These are phyloP conservation scores for Bryum argenteum DNA, from an alignment of 225 moss, liverwort and hornwort genomes.

Conservation along the genomic window DNA sequence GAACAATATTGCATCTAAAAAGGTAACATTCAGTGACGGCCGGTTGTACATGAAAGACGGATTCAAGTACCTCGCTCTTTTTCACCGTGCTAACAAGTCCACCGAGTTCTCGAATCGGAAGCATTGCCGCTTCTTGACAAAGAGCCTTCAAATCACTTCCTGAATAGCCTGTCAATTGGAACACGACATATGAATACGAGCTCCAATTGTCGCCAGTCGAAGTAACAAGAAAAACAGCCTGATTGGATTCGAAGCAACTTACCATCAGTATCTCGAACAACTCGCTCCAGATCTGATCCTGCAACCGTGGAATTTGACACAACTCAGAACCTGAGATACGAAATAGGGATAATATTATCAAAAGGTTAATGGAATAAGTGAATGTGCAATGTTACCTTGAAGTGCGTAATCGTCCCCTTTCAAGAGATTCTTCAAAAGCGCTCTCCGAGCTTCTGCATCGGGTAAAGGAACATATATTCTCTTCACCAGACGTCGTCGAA, in stretches of 20 bases:
- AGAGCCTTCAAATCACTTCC: conserved; percentile 95
- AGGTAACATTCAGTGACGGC: too few species aligned
- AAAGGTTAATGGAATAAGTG: neutral
- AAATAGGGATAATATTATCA: neutral
- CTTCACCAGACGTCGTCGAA: conserved; percentile 87
- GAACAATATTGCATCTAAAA: too few species aligned
- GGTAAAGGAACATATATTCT: conserved; percentile 93
- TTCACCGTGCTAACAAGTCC: conserved; percentile 77
- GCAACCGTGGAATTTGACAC: conserved; percentile 25
- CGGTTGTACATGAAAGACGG: neutral
- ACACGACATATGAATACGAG: neutral
- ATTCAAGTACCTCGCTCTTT: conserved; percentile 52
- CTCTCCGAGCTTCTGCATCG: conserved; percentile 76
- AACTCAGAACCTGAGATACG: conserved; percentile 12
- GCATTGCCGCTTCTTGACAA: conserved; percentile 99
- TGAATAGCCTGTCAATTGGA: conserved; percentile 65
- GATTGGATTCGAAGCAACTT: conserved; percentile 13
- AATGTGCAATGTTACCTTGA: conserved; percentile 45
- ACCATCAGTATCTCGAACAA: conserved; percentile 91
- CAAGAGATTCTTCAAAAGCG: conserved; percentile 71
- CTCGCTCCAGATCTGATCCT: conserved; percentile 80
- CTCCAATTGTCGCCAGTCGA: neutral
- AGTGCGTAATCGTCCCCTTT: conserved; percentile 85
- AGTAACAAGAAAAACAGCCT: neutral
- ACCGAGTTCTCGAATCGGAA: conserved; percentile 92